phyloP scores from a whole-genome alignment of 108 stramenopile genomes.

The Schizochytrium sp. region DNA sequence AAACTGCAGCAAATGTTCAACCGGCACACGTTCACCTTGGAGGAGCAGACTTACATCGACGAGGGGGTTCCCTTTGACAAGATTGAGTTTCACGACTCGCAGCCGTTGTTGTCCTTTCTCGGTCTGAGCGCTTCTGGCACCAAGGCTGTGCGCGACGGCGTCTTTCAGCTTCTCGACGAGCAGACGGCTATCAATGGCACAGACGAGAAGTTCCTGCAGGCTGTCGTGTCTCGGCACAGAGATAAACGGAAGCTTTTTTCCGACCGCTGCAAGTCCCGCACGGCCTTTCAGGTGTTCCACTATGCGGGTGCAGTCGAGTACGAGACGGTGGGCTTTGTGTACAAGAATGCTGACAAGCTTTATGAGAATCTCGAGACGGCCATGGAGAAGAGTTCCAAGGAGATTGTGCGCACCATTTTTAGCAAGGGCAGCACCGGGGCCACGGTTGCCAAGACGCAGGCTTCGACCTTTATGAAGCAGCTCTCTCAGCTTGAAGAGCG shows the following conservation, averaged over 20 bases:
- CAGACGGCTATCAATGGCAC: conserved; percentile 20
- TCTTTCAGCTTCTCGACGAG: conserved; percentile 37
- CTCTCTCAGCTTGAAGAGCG: conserved; percentile 4
- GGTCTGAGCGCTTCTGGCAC: conserved; percentile 60
- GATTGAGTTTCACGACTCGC: conserved; percentile 89
- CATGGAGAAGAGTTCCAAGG: neutral
- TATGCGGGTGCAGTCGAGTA: conserved; percentile 45
- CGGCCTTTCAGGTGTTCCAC: conserved; percentile 33
- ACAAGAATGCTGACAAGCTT: conserved; percentile 44
- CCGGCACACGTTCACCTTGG: conserved; percentile 46
- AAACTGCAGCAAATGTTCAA: conserved; percentile 59
- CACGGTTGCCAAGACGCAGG: neutral
- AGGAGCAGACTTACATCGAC: conserved; percentile 48
- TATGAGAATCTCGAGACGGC: neutral
- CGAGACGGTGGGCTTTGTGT: conserved; percentile 39
- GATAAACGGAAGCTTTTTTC: neutral
- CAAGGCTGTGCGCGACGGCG: neutral
- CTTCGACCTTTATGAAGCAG: conserved; percentile 5
- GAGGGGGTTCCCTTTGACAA: conserved; percentile 51
- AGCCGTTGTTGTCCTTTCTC: conserved; percentile 92
- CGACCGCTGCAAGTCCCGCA: conserved; percentile 7
- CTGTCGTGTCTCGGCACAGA: neutral
- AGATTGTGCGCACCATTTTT: neutral
- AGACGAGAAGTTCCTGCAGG: conserved; percentile 21
- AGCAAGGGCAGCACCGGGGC: neutral